Evolutionary conservation across 257 asterid species (phyloP).

Genomic region (Solanum habrochaites): DNA sequence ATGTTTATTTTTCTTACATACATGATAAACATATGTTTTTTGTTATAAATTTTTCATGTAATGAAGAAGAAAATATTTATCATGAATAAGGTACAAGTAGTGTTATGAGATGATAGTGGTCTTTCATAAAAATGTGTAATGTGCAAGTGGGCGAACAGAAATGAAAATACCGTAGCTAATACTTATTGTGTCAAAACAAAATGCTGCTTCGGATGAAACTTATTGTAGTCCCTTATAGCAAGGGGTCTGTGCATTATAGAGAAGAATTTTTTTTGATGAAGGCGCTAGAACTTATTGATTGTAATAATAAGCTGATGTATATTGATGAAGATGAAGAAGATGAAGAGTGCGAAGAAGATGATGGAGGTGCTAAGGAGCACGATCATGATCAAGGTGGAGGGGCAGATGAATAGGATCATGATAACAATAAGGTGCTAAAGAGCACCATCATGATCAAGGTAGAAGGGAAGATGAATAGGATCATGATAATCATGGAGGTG

Average conservation of each 20-base stretch:
- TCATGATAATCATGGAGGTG: too few species aligned
- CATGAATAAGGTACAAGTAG: too few species aligned
- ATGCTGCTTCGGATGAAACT: neutral
- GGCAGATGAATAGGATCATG: neutral
- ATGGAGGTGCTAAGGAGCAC: neutral
- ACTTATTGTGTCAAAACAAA: neutral
- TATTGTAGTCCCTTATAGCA: neutral
- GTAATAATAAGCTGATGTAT: too few species aligned
- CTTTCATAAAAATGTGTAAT: neutral
- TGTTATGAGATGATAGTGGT: too few species aligned
- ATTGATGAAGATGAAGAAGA: neutral
- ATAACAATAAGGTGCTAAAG: neutral
- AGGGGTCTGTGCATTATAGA: neutral
- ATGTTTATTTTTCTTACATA: neutral
- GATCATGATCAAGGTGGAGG: neutral
- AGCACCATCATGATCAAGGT: neutral
- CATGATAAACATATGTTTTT: neutral
- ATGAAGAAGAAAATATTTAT: conserved; percentile 16
- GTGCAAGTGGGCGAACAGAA: neutral
- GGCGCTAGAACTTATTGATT: neutral
- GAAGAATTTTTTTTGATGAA: neutral
- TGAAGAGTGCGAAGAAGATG: neutral
- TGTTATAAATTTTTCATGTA: conserved; percentile 20
- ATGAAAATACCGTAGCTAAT: neutral
- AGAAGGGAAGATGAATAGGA: too few species aligned